Conservation (phyloP, 495 filamentous ascomycete species). For the Penicillium samsonianum region DNA sequence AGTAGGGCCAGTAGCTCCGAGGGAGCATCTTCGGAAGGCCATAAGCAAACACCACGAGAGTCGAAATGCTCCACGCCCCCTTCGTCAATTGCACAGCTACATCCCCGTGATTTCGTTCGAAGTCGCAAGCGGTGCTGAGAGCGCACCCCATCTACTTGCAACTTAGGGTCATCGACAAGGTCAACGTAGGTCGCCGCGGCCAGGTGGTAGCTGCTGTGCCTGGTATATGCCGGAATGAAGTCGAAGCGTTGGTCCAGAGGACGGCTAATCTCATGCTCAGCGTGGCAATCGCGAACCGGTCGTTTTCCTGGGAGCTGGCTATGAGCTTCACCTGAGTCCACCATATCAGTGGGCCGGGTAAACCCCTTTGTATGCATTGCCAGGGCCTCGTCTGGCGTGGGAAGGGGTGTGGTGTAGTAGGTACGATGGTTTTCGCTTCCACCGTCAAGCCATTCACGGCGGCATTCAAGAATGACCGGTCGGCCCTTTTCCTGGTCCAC, state of each 20-base stretch:
- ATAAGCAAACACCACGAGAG: no score
- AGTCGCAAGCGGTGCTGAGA: no score
- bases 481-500: no score
- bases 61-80: no score
- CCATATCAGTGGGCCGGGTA: no score
- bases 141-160: conserved; percentile 33
- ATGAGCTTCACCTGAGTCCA: no score
- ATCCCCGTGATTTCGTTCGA: no score
- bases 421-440: conserved; percentile 62
- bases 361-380: conserved; percentile 15
- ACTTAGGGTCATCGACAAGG: conserved; percentile 54
- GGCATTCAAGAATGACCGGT: conserved; percentile 62
- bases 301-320: conserved; percentile 44
- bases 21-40: no score
- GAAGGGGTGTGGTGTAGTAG: conserved; percentile 63
- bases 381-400: conserved; percentile 41
- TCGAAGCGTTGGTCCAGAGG: conserved; percentile 41
- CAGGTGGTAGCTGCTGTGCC: conserved; percentile 59
- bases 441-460: conserved; percentile 66
- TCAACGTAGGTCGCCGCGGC: conserved; percentile 55
- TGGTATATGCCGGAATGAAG: conserved; percentile 58
- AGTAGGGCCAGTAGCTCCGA: no score
- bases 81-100: no score
- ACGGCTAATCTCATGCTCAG: conserved; percentile 48
- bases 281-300: conserved; percentile 40